A percentile compares a stretch with the other conserved stretches of the same genome.
Evolutionary conservation across 352 stramenopile genomes (phyloP).

Genomic region (Phytophthora sp.): DNA sequence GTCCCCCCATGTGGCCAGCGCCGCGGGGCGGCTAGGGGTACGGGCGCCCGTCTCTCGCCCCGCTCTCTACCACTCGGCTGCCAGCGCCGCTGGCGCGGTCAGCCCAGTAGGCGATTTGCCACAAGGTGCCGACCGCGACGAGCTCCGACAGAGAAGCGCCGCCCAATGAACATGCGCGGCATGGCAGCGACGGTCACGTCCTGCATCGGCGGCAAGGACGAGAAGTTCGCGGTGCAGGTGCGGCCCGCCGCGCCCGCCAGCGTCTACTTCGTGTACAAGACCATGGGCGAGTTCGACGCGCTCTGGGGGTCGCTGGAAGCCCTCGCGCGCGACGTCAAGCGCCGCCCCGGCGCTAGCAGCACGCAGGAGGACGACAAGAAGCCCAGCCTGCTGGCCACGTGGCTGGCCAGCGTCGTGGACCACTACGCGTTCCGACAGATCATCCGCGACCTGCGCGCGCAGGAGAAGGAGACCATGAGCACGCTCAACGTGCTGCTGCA

Average conservation of each 20-base stretch:
- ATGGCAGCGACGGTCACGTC: constrained; percentile 75
- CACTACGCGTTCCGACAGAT: constrained; percentile 74
- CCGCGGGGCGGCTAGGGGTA: constrained; percentile 17
- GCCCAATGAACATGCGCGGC: constrained; percentile 58
- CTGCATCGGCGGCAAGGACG: constrained; percentile 82
- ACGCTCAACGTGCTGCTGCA: constrained; percentile 79
- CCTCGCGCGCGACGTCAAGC: constrained; percentile 62
- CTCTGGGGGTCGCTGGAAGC: constrained; percentile 68
- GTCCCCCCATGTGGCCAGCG: constrained; percentile 25
- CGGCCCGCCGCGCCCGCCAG: constrained; percentile 35
- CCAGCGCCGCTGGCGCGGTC: constrained; percentile 1
- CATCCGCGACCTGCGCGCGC: constrained; percentile 57
- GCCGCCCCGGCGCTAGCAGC: constrained; percentile 16
- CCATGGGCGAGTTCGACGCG: constrained; percentile 71
- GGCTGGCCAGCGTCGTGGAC: constrained; percentile 78
- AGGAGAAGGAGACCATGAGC: constrained; percentile 78
- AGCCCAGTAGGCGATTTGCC: constrained; percentile 33
- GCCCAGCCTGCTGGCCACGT: constrained; percentile 66
- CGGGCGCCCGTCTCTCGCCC: constrained; percentile 5
- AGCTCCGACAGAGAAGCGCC: background rate
- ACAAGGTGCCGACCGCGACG: background rate
- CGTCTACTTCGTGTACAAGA: constrained; percentile 87
- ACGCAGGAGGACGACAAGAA: constrained; percentile 16
- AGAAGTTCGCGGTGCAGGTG: constrained; percentile 79
- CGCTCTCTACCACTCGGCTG: constrained; percentile 17